A percentile compares a stretch with the other conserved stretches of the same genome.
Conservation (phyloP, 1,139 yeast species). For the Saccharomyces hybrid region DNA sequence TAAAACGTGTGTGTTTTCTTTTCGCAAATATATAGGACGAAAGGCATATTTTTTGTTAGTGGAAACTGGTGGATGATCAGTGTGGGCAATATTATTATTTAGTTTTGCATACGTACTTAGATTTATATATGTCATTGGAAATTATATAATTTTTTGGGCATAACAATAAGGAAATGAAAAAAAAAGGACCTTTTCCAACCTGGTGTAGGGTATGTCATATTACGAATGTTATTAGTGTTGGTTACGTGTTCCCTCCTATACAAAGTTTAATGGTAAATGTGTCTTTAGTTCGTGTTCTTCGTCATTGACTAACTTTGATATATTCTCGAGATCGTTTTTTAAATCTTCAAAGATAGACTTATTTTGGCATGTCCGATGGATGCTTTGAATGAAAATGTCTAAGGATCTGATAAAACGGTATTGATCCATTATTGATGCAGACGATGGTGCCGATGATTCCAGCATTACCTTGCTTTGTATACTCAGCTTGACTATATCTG, state of each 20-base stretch:
- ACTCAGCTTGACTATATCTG: conserved; percentile 23
- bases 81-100: neutral
- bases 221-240: neutral
- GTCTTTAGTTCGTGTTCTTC: conserved; percentile 24
- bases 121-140: neutral
- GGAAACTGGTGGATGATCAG: neutral
- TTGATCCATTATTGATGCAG: conserved; percentile 12
- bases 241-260: conserved; percentile 5
- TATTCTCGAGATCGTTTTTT: conserved; percentile 10
- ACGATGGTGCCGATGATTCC: conserved; percentile 6
- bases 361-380: conserved; percentile 11
- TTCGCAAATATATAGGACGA: neutral
- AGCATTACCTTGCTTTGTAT: conserved; percentile 18
- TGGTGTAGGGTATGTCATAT: neutral
- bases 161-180: neutral
- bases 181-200: neutral
- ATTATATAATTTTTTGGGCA: neutral
- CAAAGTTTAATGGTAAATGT: conserved; percentile 22
- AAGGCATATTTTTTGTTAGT: neutral
- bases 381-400: conserved; percentile 19
- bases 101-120: neutral
- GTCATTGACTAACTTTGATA: conserved; percentile 14
- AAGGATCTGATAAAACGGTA: conserved; percentile 24
- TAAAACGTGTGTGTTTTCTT: neutral
- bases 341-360: conserved; percentile 7